Conservation (phyloP, 2,329 filamentous ascomycete genomes). For the Aspergillus sp. region DNA sequence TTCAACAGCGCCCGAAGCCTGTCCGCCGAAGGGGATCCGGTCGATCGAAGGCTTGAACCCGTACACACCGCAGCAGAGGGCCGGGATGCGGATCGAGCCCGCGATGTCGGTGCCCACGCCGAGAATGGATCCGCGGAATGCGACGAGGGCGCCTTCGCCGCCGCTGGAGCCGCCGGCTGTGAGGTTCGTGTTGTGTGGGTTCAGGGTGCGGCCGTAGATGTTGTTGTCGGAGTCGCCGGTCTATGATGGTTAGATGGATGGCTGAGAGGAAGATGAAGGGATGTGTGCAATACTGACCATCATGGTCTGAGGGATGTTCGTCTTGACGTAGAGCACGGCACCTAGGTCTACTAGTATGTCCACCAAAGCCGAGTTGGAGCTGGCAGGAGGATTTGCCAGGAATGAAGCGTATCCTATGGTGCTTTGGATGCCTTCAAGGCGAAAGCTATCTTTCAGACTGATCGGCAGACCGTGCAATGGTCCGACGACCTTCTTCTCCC, state of each 20-base stretch:
- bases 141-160: slow-evolving; percentile 37
- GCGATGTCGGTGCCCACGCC: slow-evolving; percentile 39
- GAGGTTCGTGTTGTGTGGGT: slow-evolving; percentile 28
- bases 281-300: slow-evolving; percentile 20
- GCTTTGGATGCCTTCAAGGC: slow-evolving; percentile 19
- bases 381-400: slow-evolving; percentile 17
- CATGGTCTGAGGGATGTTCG: slow-evolving; percentile 34
- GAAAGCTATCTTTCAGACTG: slow-evolving; percentile 36
- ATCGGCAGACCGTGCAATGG: slow-evolving; percentile 43
- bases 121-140: slow-evolving; percentile 36
- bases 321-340: slow-evolving; percentile 35
- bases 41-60: slow-evolving; percentile 36
- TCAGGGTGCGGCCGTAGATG: slow-evolving; percentile 28
- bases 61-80: slow-evolving; percentile 35
- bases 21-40: slow-evolving; percentile 32
- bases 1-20: slow-evolving; percentile 11
- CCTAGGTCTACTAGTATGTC: slow-evolving; percentile 26
- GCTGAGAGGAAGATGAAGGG: not conserved
- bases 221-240: slow-evolving; percentile 31
- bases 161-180: slow-evolving; percentile 31
- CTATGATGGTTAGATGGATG: slow-evolving; percentile 11
- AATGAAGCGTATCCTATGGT: slow-evolving; percentile 27
- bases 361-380: slow-evolving; percentile 22
- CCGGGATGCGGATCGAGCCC: slow-evolving; percentile 38
- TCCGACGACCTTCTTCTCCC: slow-evolving; percentile 30